These are phyloP conservation scores for Seiridium unicorne DNA, from an alignment of 2,329 filamentous ascomycete genomes.

Conservation along the genomic window DNA sequence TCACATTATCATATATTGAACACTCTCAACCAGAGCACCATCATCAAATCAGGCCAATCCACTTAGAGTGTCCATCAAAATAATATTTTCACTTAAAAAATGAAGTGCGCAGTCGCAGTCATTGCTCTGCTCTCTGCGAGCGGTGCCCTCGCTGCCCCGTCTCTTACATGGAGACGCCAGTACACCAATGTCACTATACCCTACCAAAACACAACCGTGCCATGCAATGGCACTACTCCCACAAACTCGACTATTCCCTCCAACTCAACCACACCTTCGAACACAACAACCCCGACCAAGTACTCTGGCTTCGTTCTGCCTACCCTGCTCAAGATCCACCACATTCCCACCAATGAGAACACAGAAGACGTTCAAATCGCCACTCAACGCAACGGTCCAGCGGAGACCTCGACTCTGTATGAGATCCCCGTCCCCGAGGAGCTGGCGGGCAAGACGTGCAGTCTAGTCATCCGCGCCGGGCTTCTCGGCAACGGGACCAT, in stretches of 20 bases:
- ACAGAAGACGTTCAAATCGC: background rate
- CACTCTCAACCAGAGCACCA: background rate
- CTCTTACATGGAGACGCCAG: background rate
- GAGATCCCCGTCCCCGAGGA: slow-evolving; percentile 22
- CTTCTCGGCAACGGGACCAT: slow-evolving; percentile 10
- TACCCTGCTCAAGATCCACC: slow-evolving; percentile 21
- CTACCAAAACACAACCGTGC: background rate
- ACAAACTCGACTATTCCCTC: background rate
- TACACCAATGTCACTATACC: background rate
- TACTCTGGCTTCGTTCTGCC: slow-evolving; percentile 19
- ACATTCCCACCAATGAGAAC: slow-evolving; percentile 19
- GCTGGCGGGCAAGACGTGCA: slow-evolving; percentile 20
- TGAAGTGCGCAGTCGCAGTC: background rate
- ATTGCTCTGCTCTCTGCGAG: background rate
- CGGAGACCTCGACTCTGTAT: slow-evolving; percentile 23
- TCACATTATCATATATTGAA: background rate
- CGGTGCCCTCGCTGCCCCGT: background rate
- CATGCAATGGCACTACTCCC: background rate
- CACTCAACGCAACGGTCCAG: slow-evolving; percentile 15
- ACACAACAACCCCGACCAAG: background rate
- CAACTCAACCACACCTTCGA: background rate
- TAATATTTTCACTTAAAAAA: background rate
- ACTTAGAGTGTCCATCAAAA: background rate
- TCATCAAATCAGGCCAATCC: background rate
- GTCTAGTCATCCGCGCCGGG: slow-evolving; percentile 18